Evolutionary conservation across 2,329 filamentous ascomycete genomes (phyloP), one percentile per base, ranked within the genome.

Genomic region (Fusarium subtropicale): DNA sequence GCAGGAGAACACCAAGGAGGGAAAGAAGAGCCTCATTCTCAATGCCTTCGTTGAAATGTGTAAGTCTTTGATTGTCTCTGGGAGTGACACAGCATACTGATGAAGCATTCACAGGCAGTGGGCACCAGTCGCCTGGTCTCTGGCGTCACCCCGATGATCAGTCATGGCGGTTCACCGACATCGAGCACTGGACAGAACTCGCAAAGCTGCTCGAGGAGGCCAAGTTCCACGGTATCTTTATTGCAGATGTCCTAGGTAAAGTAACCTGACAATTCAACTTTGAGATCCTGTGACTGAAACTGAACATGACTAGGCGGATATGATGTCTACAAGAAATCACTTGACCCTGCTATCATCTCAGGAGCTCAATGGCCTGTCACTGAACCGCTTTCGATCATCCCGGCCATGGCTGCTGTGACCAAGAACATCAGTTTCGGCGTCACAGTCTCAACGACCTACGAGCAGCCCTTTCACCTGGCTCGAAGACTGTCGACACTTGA

Each of bases 331-430:
- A 87, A 87, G 36, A 89, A 87, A 58, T 81, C 79, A 1, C 59
- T 54, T 3, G 84, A 87, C 5, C 86, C 89, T 1, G 88, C 89
- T 0, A 85, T 90, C 38, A 79, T 83, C 6, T 88, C 88, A 0
- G 90, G 89, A 0, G 87, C 89, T 0, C 90, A 92, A 77, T 92
- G 89, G 86, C 90, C 90, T 0, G 87, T 91, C 16, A 91, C 91
- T 28, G 90, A 92, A 74, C 90, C 90, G 0, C 75, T 92, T 1
- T 84, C 86, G 3, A 84, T 89, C 1, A 82, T 92, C 1, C 84
- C 90, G 1, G 90, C 90, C 0, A 91, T 92, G 89, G 90, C 90
- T 1, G 89, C 90, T 0, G 90, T 82, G 0, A 92, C 91, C 0
- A 85, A 89, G 72, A 91, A 83, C 61, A 86, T 93, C 28, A 88